These are phyloP conservation scores for Tricholoma saponaceum DNA, from an alignment of 768 basidiomycete genomes.

Conservation along the genomic window DNA sequence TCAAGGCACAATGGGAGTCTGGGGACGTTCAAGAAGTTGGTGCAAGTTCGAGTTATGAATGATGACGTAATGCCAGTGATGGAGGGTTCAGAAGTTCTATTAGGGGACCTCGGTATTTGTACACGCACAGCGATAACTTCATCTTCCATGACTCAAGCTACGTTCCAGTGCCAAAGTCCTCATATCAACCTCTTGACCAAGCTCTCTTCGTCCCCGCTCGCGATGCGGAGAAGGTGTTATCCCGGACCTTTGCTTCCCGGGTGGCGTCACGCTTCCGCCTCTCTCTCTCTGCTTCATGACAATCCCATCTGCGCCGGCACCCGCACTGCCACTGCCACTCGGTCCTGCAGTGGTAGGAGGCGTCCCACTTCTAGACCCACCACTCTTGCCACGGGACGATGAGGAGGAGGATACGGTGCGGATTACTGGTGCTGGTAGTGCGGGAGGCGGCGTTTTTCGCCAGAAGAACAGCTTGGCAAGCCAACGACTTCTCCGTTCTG, in stretches of 20 bases:
- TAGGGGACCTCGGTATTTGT: no score
- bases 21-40: no score
- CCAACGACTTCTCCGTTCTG: conserved; percentile 25
- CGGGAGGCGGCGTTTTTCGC: conserved; percentile 8
- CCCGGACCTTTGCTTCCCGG: neutral
- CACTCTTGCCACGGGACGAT: conserved; percentile 21
- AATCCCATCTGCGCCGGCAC: conserved; percentile 11
- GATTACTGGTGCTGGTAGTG: conserved; percentile 14
- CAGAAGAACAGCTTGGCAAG: conserved; percentile 27
- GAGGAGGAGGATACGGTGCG: conserved; percentile 22
- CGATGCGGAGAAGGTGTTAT: conserved; percentile 6
- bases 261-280: conserved; percentile 13
- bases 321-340: neutral
- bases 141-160: conserved; percentile 13
- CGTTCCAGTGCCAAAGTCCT: conserved; percentile 19
- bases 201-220: conserved; percentile 1
- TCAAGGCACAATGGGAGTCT: no score
- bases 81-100: no score
- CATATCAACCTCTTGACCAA: conserved; percentile 12
- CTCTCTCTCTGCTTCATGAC: conserved; percentile 27
- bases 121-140: neutral
- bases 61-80: no score
- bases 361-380: conserved; percentile 31
- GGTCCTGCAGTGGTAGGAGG: conserved; percentile 22
- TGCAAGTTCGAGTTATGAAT: no score